Percentiles rank a stretch among this genome's conserved stretches.
phyloP scores from a whole-genome alignment of 148 eudicot species.

The Rhododendron kiyosumense region DNA sequence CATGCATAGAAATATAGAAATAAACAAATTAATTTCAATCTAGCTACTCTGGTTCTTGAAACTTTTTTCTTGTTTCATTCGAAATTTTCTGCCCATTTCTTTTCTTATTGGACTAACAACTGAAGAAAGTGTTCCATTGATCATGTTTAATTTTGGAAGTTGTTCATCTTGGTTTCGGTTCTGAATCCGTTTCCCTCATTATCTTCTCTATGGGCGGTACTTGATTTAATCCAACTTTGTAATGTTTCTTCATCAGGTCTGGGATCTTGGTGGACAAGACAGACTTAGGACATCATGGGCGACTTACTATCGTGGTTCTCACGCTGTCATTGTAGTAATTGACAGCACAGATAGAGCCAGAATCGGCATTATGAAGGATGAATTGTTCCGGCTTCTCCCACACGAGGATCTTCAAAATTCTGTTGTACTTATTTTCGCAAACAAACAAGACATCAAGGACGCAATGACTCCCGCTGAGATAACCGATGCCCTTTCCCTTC shows the following conservation, averaged over 20 bases:
- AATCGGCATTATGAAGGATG: conserved; percentile 83
- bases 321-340: conserved; percentile 85
- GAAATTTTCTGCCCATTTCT: neutral
- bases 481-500: conserved; percentile 88
- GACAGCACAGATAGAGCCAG: conserved; percentile 93
- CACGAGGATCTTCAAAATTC: conserved; percentile 80
- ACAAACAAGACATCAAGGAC: conserved; percentile 86
- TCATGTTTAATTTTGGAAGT: neutral
- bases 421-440: conserved; percentile 75
- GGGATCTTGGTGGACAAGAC: conserved; percentile 99
- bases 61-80: neutral
- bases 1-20: neutral
- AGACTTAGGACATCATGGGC: conserved; percentile 95
- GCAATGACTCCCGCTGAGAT: conserved; percentile 96
- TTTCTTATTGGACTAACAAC: neutral
- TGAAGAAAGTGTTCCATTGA: neutral
- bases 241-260: conserved; percentile 47
- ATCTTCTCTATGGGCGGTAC: neutral
- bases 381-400: conserved; percentile 76
- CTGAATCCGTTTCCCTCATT: neutral
- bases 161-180: neutral
- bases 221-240: neutral
- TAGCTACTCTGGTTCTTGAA: neutral
- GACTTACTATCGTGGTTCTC: conserved; percentile 93
- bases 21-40: too few relatives aligned